These are phyloP conservation scores for Penicillium antarcticum DNA, from an alignment of 495 filamentous ascomycete genomes.

Conservation along the genomic window DNA sequence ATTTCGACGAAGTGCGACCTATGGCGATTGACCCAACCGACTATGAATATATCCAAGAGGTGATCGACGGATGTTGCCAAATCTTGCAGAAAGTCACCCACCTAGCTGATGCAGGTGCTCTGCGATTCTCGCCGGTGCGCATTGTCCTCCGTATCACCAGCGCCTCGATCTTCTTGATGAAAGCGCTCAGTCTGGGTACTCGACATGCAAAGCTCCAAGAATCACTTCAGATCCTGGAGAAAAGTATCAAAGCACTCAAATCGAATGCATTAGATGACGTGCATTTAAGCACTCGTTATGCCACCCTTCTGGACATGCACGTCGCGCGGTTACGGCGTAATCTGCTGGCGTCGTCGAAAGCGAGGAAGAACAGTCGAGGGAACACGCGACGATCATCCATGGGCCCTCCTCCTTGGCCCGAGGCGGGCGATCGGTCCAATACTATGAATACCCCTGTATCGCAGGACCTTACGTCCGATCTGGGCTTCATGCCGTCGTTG, in stretches of 20 bases:
- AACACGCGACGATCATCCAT: conserved; percentile 27
- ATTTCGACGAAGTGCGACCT: conserved; percentile 35
- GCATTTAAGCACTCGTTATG: conserved; percentile 50
- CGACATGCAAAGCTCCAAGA: conserved; percentile 46
- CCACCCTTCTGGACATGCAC: conserved; percentile 47
- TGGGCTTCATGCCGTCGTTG: conserved; percentile 33
- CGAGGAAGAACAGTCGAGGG: conserved; percentile 21
- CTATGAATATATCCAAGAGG: conserved; percentile 55
- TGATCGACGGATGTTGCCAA: conserved; percentile 51
- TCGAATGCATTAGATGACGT: conserved; percentile 52
- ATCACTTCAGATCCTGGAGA: conserved; percentile 47
- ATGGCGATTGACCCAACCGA: conserved; percentile 52
- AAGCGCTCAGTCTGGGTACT: conserved; percentile 49
- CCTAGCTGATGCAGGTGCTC: conserved; percentile 36
- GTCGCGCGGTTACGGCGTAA: conserved; percentile 43
- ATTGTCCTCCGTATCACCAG: conserved; percentile 52
- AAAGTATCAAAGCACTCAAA: conserved; percentile 44
- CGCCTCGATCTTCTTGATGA: conserved; percentile 52
- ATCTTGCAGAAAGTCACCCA: conserved; percentile 47
- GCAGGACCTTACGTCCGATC: conserved; percentile 28
- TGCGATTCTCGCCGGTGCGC: conserved; percentile 50
- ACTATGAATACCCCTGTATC: conserved; percentile 19
- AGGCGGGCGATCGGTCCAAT: conserved; percentile 19
- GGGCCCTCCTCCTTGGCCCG: conserved; percentile 29
- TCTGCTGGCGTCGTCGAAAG: conserved; percentile 36